These are phyloP conservation scores for Myxozyma neglecta DNA, from an alignment of 805 yeast genomes.

Conservation along the genomic window DNA sequence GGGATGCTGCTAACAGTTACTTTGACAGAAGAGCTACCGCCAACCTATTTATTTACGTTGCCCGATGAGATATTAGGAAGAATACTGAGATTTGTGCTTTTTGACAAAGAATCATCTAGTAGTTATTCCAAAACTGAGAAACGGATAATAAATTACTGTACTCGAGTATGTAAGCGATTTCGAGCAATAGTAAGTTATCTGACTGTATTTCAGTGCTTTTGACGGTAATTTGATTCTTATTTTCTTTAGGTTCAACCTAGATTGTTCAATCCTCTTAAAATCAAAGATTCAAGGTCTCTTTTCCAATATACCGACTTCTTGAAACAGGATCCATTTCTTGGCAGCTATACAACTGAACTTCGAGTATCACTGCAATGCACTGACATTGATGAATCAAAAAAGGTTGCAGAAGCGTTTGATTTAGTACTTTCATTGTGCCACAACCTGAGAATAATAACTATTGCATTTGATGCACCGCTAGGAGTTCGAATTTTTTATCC, in stretches of 20 bases:
- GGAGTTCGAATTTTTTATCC: constrained; percentile 30
- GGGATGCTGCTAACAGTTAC: too few species aligned
- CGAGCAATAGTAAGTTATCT: constrained; percentile 16
- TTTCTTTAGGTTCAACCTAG: constrained; percentile 23
- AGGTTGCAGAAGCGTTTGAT: constrained; percentile 26
- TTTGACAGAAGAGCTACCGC: too few species aligned
- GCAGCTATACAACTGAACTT: constrained; percentile 1
- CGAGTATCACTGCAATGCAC: constrained; percentile 22
- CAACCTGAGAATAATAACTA: constrained; percentile 9
- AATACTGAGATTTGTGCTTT: neutral
- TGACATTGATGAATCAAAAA: constrained; percentile 29
- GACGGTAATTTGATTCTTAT: neutral
- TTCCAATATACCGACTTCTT: constrained; percentile 15
- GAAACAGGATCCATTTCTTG: constrained; percentile 8
- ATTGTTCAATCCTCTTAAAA: constrained; percentile 16
- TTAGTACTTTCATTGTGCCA: constrained; percentile 14
- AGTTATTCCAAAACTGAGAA: constrained; percentile 14
- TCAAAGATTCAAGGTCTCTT: constrained; percentile 12
- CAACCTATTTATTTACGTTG: too few species aligned
- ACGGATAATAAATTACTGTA: constrained; percentile 8
- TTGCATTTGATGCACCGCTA: constrained; percentile 21
- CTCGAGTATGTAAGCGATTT: constrained; percentile 15
- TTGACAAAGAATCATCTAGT: constrained; percentile 10
- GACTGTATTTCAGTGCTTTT: neutral
- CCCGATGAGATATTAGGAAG: constrained; percentile 4